Evolutionary conservation across 805 yeast genomes (phyloP), one percentile per base, ranked within the genome.

Genomic region (Kazachstania viticola): DNA sequence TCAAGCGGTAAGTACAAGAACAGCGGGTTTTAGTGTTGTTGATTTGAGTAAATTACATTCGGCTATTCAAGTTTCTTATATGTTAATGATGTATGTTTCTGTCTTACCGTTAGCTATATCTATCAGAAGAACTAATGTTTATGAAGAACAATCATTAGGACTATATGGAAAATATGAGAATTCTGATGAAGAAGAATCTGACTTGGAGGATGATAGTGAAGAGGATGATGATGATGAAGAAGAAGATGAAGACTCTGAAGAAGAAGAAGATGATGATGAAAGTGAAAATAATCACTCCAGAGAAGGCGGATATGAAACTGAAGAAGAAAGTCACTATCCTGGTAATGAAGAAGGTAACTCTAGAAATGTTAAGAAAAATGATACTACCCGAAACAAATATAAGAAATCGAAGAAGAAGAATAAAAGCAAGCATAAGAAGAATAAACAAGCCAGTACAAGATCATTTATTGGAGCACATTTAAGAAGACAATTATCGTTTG

Each of bases 71-170:
- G 94, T 91, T 18, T 75, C 91, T 45, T 91, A 91, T 54, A 69
- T 84, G 75, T 69, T 91, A 38, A 88, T 91, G 97, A 91, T 91
- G 98, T 91, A 91, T 60, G 85, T 91, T 17, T 88, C 97, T 12
- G 96, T 88, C 27, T 65, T 87, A 51, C 99, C 99, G 1, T 63
- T 91, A 45, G 98, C 99, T 21, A 91, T 91, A 41, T 83, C 95
- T 24, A 85, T 91, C 40, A 75, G 99, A 61, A 72, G 96, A 54
- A 91, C 98, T 14, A 91, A 91, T 54, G 99, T 91, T 34, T 91
- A 91, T 60, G 99, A 91, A 54, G 98, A 91, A 49, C 97, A 85
- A 51, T 81, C 95, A 0, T 60, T 91, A 35, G 98, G 98, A n/a
- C 69, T 85, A n/a, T 87, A 82, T 49, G 67, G 60, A 7, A 51